A percentile compares a stretch with the other conserved stretches of the same genome.
Conservation (phyloP, 495 filamentous ascomycete genomes). For the Penicillium salamii region DNA sequence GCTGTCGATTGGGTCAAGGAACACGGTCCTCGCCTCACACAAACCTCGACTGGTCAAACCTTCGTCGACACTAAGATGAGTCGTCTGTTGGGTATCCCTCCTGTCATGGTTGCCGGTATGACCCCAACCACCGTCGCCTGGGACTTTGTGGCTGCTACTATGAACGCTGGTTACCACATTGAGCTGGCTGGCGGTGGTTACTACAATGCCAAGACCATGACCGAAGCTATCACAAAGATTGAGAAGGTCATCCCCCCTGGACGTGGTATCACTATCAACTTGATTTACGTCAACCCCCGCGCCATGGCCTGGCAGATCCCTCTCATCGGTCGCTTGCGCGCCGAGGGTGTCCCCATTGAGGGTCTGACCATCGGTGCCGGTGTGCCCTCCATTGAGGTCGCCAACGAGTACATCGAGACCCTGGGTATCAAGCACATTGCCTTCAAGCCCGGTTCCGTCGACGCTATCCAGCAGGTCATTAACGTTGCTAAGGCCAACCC, state of each 20-base stretch:
- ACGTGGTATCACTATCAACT: slow-evolving; percentile 87
- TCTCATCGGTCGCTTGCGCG: slow-evolving; percentile 75
- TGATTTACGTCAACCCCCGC: slow-evolving; percentile 95
- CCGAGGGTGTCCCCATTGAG: slow-evolving; percentile 89
- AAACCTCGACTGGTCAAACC: slow-evolving; percentile 79
- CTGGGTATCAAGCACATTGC: slow-evolving; percentile 47
- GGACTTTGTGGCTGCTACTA: slow-evolving; percentile 94
- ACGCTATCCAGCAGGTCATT: slow-evolving; percentile 46
- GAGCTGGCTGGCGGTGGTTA: slow-evolving; percentile 92
- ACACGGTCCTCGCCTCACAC: slow-evolving; percentile 81
- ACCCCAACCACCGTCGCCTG: slow-evolving; percentile 90
- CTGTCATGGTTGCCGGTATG: slow-evolving; percentile 93
- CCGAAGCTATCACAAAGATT: slow-evolving; percentile 83
- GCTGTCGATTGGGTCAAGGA: slow-evolving; percentile 99
- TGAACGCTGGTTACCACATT: slow-evolving; percentile 93
- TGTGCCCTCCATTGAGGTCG: slow-evolving; percentile 49
- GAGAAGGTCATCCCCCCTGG: slow-evolving; percentile 84
- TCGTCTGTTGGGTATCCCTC: slow-evolving; percentile 81
- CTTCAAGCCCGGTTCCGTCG: slow-evolving; percentile 48
- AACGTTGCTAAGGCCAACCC: slow-evolving; percentile 46
- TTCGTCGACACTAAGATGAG: slow-evolving; percentile 99
- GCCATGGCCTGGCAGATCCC: slow-evolving; percentile 99
- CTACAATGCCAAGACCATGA: slow-evolving; percentile 88
- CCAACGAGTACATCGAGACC: slow-evolving; percentile 44
- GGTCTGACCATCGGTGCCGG: slow-evolving; percentile 63